Evolutionary conservation across 1,139 yeast species (phyloP), one percentile per base, ranked within the genome.

Genomic region (Taiozyma sp.): DNA sequence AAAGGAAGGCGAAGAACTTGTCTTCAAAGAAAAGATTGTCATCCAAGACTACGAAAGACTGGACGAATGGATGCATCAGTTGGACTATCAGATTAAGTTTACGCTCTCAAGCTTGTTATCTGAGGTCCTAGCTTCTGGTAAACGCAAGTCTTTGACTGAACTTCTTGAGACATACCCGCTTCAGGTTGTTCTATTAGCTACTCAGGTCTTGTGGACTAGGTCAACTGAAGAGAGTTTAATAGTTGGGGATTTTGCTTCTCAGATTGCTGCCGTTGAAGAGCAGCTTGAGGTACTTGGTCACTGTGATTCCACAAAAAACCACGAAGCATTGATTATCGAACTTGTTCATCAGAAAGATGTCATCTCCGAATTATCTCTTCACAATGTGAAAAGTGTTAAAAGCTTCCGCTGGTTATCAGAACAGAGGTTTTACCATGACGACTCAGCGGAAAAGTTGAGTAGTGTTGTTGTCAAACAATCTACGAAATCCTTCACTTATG

Each of bases 291-390:
- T 51, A 4, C 56, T 74, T 16, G 72, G 80, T 0, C 47, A 55
- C 1, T 49, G 59, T 7, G 72, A 73, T 4, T 52, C 69, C 16
- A 54, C 85, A 30, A 72, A 70, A 49, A 83, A 81, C 54, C 60
- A 76, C 23, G 91, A 87, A 59, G 73, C 78, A 16, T 59, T 89
- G 19, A 72, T 88, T 13, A 79, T 88, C 29, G 96, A 89, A 56
- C 57, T 80, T 8, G 76, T 87, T 14, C 92, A 87, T 57, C 88
- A 84, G 48, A 67, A 74, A 41, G 79, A 79, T 42, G 69, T 80
- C 2, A 32, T 79, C 0, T 47, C 51, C 1, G 47, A 53, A 0
- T 55, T 84, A 29, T 43, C 54, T 0, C 34, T 48, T 0, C 48
- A 64, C 1, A 50, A 57, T 0, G 63, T 60, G 3, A 19, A 39